phyloP scores from a whole-genome alignment of 768 basidiomycete genomes.

The Naganishia friedmannii region DNA sequence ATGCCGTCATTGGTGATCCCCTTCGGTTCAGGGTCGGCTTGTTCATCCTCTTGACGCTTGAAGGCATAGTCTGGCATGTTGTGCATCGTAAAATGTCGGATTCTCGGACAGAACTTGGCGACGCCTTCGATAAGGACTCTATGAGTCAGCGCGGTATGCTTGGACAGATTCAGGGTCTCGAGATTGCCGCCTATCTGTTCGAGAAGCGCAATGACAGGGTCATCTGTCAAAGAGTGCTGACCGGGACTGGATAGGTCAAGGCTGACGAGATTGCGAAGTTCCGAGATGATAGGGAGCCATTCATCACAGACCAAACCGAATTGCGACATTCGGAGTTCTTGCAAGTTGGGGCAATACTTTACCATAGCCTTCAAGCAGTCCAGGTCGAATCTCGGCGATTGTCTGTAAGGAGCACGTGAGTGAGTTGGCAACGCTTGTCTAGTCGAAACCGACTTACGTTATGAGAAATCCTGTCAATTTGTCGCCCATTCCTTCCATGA shows the following conservation, averaged over 20 bases:
- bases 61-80: slow-evolving; percentile 55
- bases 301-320: slow-evolving; percentile 67
- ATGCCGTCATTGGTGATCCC: slow-evolving; percentile 68
- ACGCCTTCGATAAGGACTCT: slow-evolving; percentile 64
- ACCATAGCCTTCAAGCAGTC: slow-evolving; percentile 65
- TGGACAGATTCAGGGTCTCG: slow-evolving; percentile 67
- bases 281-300: slow-evolving; percentile 61
- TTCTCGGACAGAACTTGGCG: slow-evolving; percentile 55
- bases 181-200: slow-evolving; percentile 60
- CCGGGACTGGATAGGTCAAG: slow-evolving; percentile 65
- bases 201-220: slow-evolving; percentile 62
- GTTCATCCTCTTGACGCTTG: slow-evolving; percentile 22
- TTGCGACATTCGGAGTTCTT: slow-evolving; percentile 74
- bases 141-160: slow-evolving; percentile 61
- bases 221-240: slow-evolving; percentile 57
- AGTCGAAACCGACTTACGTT: slow-evolving; percentile 52
- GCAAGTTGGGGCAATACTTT: slow-evolving; percentile 59
- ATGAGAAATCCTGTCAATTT: slow-evolving; percentile 71
- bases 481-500: slow-evolving; percentile 64
- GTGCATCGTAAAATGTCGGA: slow-evolving; percentile 61
- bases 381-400: slow-evolving; percentile 80
- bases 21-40: not conserved
- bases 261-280: slow-evolving; percentile 57
- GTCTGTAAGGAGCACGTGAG: too few species aligned
- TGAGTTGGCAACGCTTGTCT: too few species aligned